phyloP scores from a whole-genome alignment of 2,329 filamentous ascomycete genomes.

The Penicillium sp. region DNA sequence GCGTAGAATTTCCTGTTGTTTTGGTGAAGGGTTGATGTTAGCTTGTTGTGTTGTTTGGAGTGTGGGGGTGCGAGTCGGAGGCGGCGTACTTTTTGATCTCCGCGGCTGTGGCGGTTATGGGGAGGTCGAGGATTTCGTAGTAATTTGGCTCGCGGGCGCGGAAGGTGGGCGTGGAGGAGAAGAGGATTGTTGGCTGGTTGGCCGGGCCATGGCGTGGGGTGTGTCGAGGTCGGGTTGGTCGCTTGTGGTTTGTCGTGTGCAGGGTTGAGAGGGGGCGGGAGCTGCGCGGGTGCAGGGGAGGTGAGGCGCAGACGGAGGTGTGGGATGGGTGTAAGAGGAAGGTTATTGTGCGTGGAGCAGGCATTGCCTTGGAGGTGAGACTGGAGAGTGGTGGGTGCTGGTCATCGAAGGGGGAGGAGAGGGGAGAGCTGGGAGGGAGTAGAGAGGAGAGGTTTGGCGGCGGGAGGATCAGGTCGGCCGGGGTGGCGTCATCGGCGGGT shows the following conservation, averaged over 20 bases:
- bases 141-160: constrained; percentile 55
- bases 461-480: constrained; percentile 1
- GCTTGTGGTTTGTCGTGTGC: constrained; percentile 7
- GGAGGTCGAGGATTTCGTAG: constrained; percentile 78
- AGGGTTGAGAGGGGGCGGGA: constrained; percentile 2
- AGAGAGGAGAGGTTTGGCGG: neutral
- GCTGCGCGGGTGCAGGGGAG: constrained; percentile 1
- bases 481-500: constrained; percentile 16
- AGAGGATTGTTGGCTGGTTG: neutral
- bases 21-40: neutral
- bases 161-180: constrained; percentile 48
- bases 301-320: constrained; percentile 1
- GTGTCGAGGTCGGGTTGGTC: constrained; percentile 9
- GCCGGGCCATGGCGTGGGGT: constrained; percentile 2
- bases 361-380: constrained; percentile 21
- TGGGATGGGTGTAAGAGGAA: constrained; percentile 7
- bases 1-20: constrained; percentile 68
- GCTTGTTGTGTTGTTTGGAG: constrained; percentile 1
- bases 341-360: constrained; percentile 21
- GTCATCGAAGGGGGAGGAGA: constrained; percentile 6
- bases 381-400: neutral
- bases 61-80: constrained; percentile 1
- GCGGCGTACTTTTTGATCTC: constrained; percentile 79
- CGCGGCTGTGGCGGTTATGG: constrained; percentile 62
- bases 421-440: constrained; percentile 2